A percentile compares a stretch with the other conserved stretches of the same genome.
These are phyloP conservation scores for Metschnikowia colocasiae DNA, from an alignment of 805 yeast species.

Conservation along the genomic window DNA sequence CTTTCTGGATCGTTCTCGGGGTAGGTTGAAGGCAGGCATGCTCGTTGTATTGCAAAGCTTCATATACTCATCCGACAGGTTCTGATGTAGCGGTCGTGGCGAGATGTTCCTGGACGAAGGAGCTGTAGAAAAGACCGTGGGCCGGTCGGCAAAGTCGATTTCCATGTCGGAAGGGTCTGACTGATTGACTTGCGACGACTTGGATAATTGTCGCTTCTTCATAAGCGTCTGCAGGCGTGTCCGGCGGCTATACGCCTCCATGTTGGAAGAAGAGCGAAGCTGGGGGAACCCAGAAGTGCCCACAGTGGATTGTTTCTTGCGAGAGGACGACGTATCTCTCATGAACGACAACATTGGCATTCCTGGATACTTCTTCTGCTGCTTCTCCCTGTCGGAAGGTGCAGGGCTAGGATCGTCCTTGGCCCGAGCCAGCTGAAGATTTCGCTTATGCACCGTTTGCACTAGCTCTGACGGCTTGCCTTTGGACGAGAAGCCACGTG, in stretches of 20 bases:
- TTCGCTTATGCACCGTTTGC: slow-evolving; percentile 12
- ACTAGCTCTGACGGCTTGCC: neutral
- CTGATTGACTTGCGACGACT: neutral
- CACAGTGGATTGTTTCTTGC: slow-evolving; percentile 24
- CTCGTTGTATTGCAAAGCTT: slow-evolving; percentile 12
- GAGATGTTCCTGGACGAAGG: slow-evolving; percentile 11
- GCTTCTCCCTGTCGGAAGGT: slow-evolving; percentile 5
- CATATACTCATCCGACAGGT: slow-evolving; percentile 13
- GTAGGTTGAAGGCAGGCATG: slow-evolving; percentile 4
- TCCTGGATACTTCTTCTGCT: slow-evolving; percentile 11
- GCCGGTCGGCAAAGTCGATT: slow-evolving; percentile 9
- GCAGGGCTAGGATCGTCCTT: slow-evolving; percentile 2
- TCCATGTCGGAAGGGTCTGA: neutral
- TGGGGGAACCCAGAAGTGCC: slow-evolving; percentile 5
- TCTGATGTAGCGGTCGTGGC: slow-evolving; percentile 3
- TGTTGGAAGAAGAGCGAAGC: slow-evolving; percentile 13
- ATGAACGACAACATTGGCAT: slow-evolving; percentile 32
- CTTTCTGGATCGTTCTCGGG: neutral
- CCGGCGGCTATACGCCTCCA: slow-evolving; percentile 13
- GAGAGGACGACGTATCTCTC: slow-evolving; percentile 39
- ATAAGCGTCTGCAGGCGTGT: slow-evolving; percentile 10
- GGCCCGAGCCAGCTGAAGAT: slow-evolving; percentile 9
- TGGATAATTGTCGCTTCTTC: slow-evolving; percentile 12
- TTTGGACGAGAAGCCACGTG: slow-evolving; percentile 8
- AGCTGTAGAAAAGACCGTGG: slow-evolving; percentile 10